A percentile compares a stretch with the other conserved stretches of the same genome.
These are phyloP conservation scores for Mycena capillaripes DNA, from an alignment of 768 basidiomycete genomes.

Conservation along the genomic window DNA sequence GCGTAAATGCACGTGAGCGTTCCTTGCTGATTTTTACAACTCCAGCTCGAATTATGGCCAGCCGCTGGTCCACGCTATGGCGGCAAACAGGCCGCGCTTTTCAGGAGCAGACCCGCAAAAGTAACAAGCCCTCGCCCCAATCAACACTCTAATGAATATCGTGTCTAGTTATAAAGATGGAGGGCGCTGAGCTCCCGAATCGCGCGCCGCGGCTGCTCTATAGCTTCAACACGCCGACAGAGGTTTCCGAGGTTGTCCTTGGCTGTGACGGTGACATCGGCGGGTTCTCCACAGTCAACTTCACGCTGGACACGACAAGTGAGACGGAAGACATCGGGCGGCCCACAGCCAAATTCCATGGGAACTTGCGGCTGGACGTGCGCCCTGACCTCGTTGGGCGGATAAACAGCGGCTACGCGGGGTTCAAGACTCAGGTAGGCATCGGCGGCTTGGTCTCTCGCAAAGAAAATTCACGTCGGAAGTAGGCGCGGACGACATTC, in stretches of 20 bases:
- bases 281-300: conserved; percentile 81
- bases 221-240: conserved; percentile 70
- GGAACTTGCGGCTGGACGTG: conserved; percentile 80
- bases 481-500: conserved; percentile 80
- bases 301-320: conserved; percentile 75
- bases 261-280: conserved; percentile 95
- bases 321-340: conserved; percentile 61
- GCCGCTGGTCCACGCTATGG: conserved; percentile 35
- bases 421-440: conserved; percentile 86
- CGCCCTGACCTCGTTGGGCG: conserved; percentile 75
- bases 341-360: conserved; percentile 80
- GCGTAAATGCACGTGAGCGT: conserved; percentile 12
- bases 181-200: conserved; percentile 75
- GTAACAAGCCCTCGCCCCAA: conserved; percentile 7
- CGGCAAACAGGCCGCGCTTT: conserved; percentile 25
- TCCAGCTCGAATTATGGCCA: conserved; percentile 19
- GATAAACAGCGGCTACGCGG: conserved; percentile 90
- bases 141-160: conserved; percentile 8
- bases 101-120: conserved; percentile 22
- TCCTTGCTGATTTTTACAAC: no score
- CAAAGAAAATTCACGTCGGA: neutral
- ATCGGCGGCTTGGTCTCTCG: neutral
- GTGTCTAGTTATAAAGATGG: conserved; percentile 78
- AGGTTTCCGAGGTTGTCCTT: conserved; percentile 74
- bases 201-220: conserved; percentile 76